Evolutionary conservation across 805 yeast genomes (phyloP), one percentile per base, ranked within the genome.

Genomic region (Candida vartiovaarae): DNA sequence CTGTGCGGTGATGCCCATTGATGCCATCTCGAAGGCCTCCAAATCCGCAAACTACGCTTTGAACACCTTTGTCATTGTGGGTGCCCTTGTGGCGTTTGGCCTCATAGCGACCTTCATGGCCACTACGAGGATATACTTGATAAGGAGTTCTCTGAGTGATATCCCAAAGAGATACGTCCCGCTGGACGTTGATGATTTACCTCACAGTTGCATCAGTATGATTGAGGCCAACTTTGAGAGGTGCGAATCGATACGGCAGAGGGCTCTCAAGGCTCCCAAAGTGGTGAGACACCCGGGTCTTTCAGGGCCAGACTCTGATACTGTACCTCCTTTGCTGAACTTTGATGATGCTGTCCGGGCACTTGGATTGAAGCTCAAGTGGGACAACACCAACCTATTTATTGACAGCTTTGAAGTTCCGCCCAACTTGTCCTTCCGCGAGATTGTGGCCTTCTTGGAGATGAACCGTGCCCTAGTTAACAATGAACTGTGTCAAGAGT

Each of bases 141-240:
- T 75, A 43, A 70, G 82, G 45, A 70, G 77, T 41, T 67, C 81
- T 40, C 56, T 89, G 48, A 76, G 78, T 46, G 93, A 84, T 51
- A 84, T 90, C 20, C 97, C 97, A 0, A 76, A 83, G 48, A 66
- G 77, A 23, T 88, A 87, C 60, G 71, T 89, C 27, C 90, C 95
- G 2, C 68, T 78, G 15, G 74, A 79, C 29, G 63, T 70, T 6
- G 80, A 75, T 46, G 87, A 82, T 53, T 59, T 82, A 34, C 81
- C 85, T 1, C 61, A 60, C n/a, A 59, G 64, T 3, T 68, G 75
- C 45, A 61, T 73, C 35, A 51, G 55, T 5, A 55, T 63, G 52
- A 68, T 82, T 25, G 50, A 60, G 4, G 52, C 56, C 32, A 74
- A 72, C 41, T 63, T 72, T 46, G 57, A 58, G 2, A 63, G 70